Evolutionary conservation across 805 yeast species (phyloP).

Genomic region (Sungouiozyma ichnusensis): DNA sequence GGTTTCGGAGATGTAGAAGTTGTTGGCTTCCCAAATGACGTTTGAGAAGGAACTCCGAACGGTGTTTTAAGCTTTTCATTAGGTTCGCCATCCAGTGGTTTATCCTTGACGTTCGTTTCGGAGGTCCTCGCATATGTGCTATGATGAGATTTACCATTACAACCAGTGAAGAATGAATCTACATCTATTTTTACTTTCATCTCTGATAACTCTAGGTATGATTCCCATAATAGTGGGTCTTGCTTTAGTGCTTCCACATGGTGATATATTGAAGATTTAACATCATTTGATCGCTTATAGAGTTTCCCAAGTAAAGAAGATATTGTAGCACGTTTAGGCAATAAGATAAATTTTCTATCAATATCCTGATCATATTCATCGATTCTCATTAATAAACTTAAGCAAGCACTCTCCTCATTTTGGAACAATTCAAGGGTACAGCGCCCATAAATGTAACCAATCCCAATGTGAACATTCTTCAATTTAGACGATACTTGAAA

Average conservation of each 20-base stretch:
- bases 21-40: background rate
- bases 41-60: background rate
- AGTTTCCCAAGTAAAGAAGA: slow-evolving; percentile 63
- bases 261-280: slow-evolving; percentile 52
- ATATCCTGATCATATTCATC: slow-evolving; percentile 4
- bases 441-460: slow-evolving; percentile 64
- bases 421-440: slow-evolving; percentile 31
- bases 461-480: slow-evolving; percentile 52
- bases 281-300: slow-evolving; percentile 46
- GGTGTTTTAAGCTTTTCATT: background rate
- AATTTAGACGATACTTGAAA: slow-evolving; percentile 33
- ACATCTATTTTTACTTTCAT: slow-evolving; percentile 58
- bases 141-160: background rate
- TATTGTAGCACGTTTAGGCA: slow-evolving; percentile 64
- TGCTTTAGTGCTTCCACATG: slow-evolving; percentile 58
- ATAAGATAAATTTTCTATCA: slow-evolving; percentile 22
- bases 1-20: background rate
- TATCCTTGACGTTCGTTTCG: background rate
- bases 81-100: background rate
- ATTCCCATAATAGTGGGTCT: slow-evolving; percentile 81
- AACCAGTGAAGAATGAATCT: slow-evolving; percentile 10
- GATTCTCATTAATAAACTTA: slow-evolving; percentile 5
- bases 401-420: slow-evolving; percentile 11
- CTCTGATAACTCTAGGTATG: slow-evolving; percentile 63
- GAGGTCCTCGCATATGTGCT: background rate